These are phyloP conservation scores for Linanthus parryae DNA, from an alignment of 148 eudicot species.

Conservation along the genomic window DNA sequence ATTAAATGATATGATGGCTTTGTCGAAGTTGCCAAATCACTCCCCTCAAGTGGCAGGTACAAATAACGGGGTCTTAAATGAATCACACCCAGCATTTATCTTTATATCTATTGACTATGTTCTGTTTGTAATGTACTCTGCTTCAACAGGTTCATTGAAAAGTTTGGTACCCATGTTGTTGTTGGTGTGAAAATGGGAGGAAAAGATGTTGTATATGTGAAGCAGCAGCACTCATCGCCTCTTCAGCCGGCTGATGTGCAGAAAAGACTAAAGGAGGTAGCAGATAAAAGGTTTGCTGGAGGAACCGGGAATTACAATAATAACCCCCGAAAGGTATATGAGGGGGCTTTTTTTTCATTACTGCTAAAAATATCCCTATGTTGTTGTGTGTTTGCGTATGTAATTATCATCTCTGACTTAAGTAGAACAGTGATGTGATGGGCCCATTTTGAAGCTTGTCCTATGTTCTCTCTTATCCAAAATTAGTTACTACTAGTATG, in stretches of 20 bases:
- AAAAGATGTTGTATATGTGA: conserved; percentile 42
- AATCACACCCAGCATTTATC: background rate
- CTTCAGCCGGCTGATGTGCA: conserved; percentile 39
- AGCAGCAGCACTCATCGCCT: conserved; percentile 41
- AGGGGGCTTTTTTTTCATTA: conserved; percentile 15
- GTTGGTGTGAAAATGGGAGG: conserved; percentile 61
- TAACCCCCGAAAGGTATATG: conserved; percentile 17
- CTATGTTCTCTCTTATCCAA: no score
- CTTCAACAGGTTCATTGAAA: conserved; percentile 39
- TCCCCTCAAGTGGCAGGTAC: no score
- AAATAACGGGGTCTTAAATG: no score
- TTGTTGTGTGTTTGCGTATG: no score
- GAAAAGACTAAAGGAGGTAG: conserved; percentile 36
- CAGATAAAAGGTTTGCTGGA: conserved; percentile 38
- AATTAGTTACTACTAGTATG: no score
- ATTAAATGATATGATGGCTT: no score
- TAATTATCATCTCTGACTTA: no score
- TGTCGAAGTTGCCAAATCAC: no score
- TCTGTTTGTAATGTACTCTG: background rate
- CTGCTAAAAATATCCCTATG: background rate
- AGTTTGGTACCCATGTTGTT: conserved; percentile 45
- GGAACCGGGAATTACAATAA: conserved; percentile 17
- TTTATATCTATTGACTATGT: background rate
- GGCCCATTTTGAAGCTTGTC: no score
- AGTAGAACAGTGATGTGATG: no score